Conservation (phyloP, 306 rosid genomes). For the Prunus armeniaca region DNA sequence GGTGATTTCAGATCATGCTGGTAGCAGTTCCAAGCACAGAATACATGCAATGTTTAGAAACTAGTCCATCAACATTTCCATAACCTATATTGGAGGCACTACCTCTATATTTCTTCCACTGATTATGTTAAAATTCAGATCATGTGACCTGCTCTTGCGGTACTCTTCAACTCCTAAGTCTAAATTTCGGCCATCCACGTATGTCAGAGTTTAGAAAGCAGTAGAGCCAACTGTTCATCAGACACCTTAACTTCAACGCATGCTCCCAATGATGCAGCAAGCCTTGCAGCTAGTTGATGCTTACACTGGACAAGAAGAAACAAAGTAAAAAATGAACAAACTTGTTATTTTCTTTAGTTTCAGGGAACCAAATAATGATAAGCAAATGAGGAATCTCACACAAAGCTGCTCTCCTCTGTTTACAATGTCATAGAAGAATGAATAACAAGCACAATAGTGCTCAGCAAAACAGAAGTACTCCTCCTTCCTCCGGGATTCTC, state of each 20-base stretch:
- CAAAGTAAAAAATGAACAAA: background rate
- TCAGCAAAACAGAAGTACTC: conserved; percentile 75
- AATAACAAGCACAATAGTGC: conserved; percentile 73
- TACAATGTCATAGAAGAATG: conserved; percentile 84
- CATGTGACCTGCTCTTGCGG: background rate
- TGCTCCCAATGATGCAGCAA: conserved; percentile 69
- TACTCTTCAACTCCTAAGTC: background rate
- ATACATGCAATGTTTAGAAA: background rate
- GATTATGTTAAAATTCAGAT: background rate
- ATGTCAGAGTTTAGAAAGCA: conserved; percentile 54
- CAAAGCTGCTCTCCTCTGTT: conserved; percentile 89
- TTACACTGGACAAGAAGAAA: conserved; percentile 54
- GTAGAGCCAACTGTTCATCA: conserved; percentile 67
- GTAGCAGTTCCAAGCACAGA: background rate
- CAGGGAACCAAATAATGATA: conserved; percentile 7
- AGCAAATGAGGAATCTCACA: conserved; percentile 44
- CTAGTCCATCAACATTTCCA: background rate
- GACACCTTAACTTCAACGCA: conserved; percentile 67
- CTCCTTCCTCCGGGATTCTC: conserved; percentile 86
- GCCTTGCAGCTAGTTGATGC: conserved; percentile 88
- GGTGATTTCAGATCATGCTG: background rate
- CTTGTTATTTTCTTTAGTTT: background rate
- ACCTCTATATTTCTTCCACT: background rate
- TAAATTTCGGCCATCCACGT: background rate
- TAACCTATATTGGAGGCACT: background rate